Base-by-base conservation (phyloP, 2,329 filamentous ascomycete species). In the Hymenoscyphus linearis region DNA sequence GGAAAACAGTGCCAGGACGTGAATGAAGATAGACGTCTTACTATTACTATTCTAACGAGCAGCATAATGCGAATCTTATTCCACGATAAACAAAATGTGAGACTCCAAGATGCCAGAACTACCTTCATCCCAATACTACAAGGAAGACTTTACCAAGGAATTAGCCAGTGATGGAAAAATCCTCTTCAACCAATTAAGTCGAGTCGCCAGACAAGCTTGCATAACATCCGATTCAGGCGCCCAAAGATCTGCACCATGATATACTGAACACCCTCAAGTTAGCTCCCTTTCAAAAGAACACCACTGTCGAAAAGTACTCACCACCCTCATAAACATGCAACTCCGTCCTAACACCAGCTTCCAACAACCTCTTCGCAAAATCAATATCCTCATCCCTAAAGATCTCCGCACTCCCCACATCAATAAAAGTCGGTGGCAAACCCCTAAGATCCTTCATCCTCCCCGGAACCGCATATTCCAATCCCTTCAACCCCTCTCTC, bases 301-400 rank as follows among this genome's bases (percentile, higher is more conserved):
- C 7, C 3, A 25, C n/a, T 13, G 26, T 1, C 14, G 14, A 36
- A 18, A 4, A 36, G 7, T 31, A 52, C 44, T 37, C 47, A 59
- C 57, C 57, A 18, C 57, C 57, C 12, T 35, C 50, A 26, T 47
- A 59, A 4, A 75, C 69, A 63, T 75, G 74, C 55, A 76, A 64
- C 57, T 76, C 74, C 40, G 69, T 68, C 50, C 68, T 66, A 4
- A 73, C 70, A 6, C 74, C 74, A 5, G 59, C 64, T n/a, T 68
- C 68, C 71, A 70, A 73, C n/a, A 76, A 64, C 52, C 69, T 72
- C 13, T 66, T 65, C 26, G 74, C 74, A 64, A 72, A 76, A 5
- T 67, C 67, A 10, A 75, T 67, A 61, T 68, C 69, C 59, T 76
- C 73, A 62, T 73, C 74, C 25, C 74, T 68, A 61, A 75, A 75